Evolutionary conservation across 768 basidiomycete genomes (phyloP).

Genomic region (Pleurotus cornucopiae): DNA sequence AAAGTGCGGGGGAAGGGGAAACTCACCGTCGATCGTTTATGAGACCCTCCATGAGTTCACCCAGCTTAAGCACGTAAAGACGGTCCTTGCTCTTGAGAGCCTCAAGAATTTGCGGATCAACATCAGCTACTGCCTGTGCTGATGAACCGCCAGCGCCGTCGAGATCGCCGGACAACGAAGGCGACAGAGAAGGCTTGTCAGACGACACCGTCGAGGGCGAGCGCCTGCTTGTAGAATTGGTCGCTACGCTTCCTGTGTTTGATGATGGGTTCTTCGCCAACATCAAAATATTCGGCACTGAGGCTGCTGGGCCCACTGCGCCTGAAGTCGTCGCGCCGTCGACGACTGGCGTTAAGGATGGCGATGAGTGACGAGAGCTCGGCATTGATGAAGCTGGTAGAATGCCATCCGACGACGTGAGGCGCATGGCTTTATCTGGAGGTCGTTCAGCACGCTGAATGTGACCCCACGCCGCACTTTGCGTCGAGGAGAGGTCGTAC

Average conservation of each 20-base stretch:
- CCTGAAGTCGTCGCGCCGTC: background rate
- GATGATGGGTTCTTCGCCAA: background rate
- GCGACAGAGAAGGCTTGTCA: background rate
- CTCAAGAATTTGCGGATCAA: constrained; percentile 79
- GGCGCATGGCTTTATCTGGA: background rate
- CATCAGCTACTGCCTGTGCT: constrained; percentile 30
- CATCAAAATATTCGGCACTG: too few species aligned
- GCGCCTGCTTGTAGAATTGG: constrained; percentile 1
- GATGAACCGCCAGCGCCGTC: background rate
- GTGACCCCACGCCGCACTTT: background rate
- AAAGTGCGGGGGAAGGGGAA: background rate
- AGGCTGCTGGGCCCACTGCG: background rate
- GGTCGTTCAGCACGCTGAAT: too few species aligned
- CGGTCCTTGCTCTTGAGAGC: constrained; percentile 86
- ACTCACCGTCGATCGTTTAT: constrained; percentile 72
- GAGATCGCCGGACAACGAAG: background rate
- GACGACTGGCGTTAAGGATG: background rate
- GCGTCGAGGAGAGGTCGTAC: constrained; percentile 1
- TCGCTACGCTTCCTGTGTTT: background rate
- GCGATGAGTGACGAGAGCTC: constrained; percentile 5
- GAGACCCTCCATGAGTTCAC: constrained; percentile 78
- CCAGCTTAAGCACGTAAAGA: constrained; percentile 84
- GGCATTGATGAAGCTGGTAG: background rate
- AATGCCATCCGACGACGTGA: background rate
- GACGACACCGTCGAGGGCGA: constrained; percentile 3